Percentiles rank a stretch among this genome's conserved stretches.
These are phyloP conservation scores for Nephelium lappaceum DNA, from an alignment of 345 rosid genomes.

Conservation along the genomic window DNA sequence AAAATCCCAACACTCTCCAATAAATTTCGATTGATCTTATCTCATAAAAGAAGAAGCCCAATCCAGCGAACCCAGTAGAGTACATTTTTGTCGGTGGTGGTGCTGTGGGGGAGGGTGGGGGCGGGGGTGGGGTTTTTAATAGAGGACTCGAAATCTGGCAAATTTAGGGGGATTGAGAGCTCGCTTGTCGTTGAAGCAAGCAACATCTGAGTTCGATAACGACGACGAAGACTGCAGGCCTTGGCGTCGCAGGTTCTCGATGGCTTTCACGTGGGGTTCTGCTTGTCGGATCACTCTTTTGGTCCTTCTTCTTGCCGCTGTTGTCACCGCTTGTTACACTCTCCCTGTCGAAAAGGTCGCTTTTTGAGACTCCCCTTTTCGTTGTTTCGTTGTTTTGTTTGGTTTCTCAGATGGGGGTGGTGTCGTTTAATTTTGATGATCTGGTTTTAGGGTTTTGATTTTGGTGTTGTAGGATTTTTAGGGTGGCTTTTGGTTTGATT, in stretches of 20 bases:
- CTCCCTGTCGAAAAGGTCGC: slow-evolving; percentile 90
- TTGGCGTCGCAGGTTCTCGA: slow-evolving; percentile 63
- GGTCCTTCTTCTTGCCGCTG: slow-evolving; percentile 64
- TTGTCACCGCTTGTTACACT: slow-evolving; percentile 73
- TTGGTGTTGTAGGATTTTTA: not conserved
- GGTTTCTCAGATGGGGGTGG: slow-evolving; percentile 15
- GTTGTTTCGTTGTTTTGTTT: slow-evolving; percentile 10
- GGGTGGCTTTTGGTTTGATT: not conserved
- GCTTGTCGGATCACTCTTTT: slow-evolving; percentile 73
- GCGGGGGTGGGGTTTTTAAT: not conserved
- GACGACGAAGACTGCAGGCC: slow-evolving; percentile 53
- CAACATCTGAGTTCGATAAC: slow-evolving; percentile 35
- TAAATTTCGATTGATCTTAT: not conserved
- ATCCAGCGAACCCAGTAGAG: not conserved
- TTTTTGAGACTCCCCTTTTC: not conserved
- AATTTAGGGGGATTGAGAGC: slow-evolving; percentile 48
- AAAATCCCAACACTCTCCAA: not conserved
- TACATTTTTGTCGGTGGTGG: not conserved
- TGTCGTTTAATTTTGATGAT: slow-evolving; percentile 15
- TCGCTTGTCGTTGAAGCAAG: slow-evolving; percentile 55
- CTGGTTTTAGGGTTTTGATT: slow-evolving; percentile 3
- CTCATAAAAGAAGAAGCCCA: not conserved
- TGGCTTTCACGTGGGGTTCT: slow-evolving; percentile 79
- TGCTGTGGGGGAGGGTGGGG: not conserved
- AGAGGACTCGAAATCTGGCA: slow-evolving; percentile 48